These are phyloP conservation scores for Pseudopediastrum boryanum DNA, from an alignment of 139 green algal genomes.

Conservation along the genomic window DNA sequence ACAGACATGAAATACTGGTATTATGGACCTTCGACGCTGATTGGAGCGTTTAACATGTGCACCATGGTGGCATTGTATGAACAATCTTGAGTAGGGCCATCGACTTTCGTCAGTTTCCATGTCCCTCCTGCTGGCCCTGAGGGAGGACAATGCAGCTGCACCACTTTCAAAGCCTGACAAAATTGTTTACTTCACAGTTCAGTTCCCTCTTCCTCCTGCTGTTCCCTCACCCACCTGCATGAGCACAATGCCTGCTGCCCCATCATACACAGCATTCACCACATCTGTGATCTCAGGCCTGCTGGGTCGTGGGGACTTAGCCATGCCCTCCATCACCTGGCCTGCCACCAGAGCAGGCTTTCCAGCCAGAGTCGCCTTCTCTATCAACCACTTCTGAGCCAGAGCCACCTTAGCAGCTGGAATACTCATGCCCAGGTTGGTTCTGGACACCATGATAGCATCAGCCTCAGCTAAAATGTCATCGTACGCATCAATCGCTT, in stretches of 20 bases:
- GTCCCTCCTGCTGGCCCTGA: too few relatives aligned
- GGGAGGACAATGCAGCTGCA: too few relatives aligned
- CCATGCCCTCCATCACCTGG: conserved; percentile 49
- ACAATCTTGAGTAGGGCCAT: too few relatives aligned
- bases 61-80: too few relatives aligned
- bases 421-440: conserved; percentile 63
- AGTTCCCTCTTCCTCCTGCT: too few relatives aligned
- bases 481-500: conserved; percentile 67
- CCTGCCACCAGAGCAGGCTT: conserved; percentile 50
- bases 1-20: too few relatives aligned
- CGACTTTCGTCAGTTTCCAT: too few relatives aligned
- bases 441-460: conserved; percentile 59
- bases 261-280: conserved; percentile 78
- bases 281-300: conserved; percentile 85
- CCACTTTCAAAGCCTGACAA: too few relatives aligned
- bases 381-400: conserved; percentile 59
- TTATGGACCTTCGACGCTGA: too few relatives aligned
- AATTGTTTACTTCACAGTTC: too few relatives aligned
- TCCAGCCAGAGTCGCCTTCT: conserved; percentile 52
- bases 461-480: conserved; percentile 56
- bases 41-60: too few relatives aligned
- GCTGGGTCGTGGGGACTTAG: conserved; percentile 52
- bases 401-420: conserved; percentile 57
- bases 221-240: conserved; percentile 43
- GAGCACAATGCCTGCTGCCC: conserved; percentile 64